phyloP scores from a whole-genome alignment of 441 rosid species.

The Viola pubescens region DNA sequence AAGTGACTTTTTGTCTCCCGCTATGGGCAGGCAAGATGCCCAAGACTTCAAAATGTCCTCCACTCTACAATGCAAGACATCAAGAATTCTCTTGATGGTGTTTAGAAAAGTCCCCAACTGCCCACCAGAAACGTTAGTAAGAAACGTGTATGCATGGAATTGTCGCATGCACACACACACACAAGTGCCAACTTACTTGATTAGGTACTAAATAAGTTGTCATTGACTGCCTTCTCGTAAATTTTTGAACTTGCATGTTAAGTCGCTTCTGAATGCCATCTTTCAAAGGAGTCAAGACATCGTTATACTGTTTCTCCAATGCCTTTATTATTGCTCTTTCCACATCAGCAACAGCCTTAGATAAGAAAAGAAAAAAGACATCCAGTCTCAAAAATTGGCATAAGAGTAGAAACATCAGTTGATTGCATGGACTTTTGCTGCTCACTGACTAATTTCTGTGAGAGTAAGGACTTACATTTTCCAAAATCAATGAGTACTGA shows the following conservation, averaged over 20 bases:
- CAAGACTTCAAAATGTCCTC: constrained; percentile 82
- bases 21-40: constrained; percentile 73
- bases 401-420: not conserved
- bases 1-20: constrained; percentile 59
- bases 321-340: constrained; percentile 88
- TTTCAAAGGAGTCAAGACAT: constrained; percentile 74
- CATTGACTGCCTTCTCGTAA: constrained; percentile 80
- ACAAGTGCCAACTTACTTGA: constrained; percentile 46
- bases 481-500: constrained; percentile 72
- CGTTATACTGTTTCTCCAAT: constrained; percentile 82
- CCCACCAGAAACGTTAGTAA: constrained; percentile 18
- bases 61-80: constrained; percentile 71
- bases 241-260: constrained; percentile 92
- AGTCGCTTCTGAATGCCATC: constrained; percentile 83
- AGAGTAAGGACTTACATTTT: constrained; percentile 47
- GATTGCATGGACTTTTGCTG: not conserved
- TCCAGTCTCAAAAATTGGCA: not conserved
- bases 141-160: not conserved
- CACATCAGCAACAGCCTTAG: constrained; percentile 66
- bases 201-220: constrained; percentile 64
- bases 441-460: not conserved
- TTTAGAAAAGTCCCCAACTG: constrained; percentile 86
- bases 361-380: constrained; percentile 10
- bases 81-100: constrained; percentile 87
- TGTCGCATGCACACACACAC: not conserved